phyloP scores from a whole-genome alignment of 257 asterid species.

The Solanum microdontum region DNA sequence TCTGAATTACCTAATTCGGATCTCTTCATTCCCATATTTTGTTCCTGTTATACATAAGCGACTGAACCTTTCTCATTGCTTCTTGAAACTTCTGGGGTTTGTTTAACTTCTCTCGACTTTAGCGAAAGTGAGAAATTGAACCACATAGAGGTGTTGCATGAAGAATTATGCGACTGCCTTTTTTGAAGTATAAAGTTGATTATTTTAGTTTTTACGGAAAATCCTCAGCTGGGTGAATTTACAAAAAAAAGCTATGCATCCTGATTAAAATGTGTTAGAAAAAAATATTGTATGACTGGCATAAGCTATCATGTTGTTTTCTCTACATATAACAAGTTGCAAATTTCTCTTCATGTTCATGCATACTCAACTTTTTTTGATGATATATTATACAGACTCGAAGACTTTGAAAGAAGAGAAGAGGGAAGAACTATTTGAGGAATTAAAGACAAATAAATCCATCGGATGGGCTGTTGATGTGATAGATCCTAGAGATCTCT shows the following conservation, averaged over 20 bases:
- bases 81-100: background rate
- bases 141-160: background rate
- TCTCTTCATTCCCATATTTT: background rate
- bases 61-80: background rate
- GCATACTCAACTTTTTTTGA: background rate
- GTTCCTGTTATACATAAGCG: background rate
- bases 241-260: background rate
- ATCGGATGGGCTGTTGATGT: conserved; percentile 96
- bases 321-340: background rate
- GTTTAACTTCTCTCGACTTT: background rate
- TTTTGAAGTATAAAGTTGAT: background rate
- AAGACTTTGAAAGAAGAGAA: conserved; percentile 88
- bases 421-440: conserved; percentile 92
- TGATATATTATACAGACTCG: conserved; percentile 37
- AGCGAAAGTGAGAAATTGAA: background rate
- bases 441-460: conserved; percentile 61
- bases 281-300: background rate
- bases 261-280: background rate
- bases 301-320: background rate
- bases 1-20: background rate
- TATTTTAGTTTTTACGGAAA: background rate
- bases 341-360: background rate
- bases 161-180: background rate
- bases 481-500: conserved; percentile 86
- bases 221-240: background rate